Base-by-base conservation (phyloP, 2,329 filamentous ascomycete species). In the Rhynchosporium graminicola region DNA sequence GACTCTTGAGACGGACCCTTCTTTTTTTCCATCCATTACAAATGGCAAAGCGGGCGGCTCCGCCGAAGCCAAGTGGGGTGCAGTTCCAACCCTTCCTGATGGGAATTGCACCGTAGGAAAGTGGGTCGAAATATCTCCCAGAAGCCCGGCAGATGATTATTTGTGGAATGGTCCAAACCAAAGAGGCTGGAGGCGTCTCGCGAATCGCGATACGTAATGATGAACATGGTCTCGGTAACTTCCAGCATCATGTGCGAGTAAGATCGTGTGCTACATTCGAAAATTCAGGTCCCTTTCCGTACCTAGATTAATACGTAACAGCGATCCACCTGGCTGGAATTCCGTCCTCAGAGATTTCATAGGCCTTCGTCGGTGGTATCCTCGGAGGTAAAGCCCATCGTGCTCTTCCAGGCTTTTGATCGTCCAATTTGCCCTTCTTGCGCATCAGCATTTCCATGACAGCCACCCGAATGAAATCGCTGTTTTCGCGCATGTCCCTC, bases 391-490 rank as follows among this genome's bases (percentile, higher is more conserved):
- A 78, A 7, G 86, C 82, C 81, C 86, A 87, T 52, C 84, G 82
- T n/a, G 87, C 87, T 55, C 86, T 82, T 33, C 87, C 87, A n/a
- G 86, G 85, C 60, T 82, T 82, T 66, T 85, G 82, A 69, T 87
- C 84, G 68, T 87, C 85, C 57, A 89, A 78, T 74, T 89, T 89
- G 68, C 87, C 87, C 48, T 78, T 79, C 70, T 82, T 84, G 61
- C 87, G 83, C 87, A 89, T 89, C 12, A 86, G 83, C 83, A 89
- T 88, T 71, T 89, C 87, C 81, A 89, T 85, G 57, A 89, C 87
- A 42, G 87, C 87, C 60, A 89, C 83, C 68, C 87, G 83, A 71
- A 89, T 88, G 70, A 89, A 89, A 70, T 89, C 86, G 46, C 86
- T 82, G 68, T 89, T 89, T 73, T 89, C 87, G 36, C 87, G 83